Conservation (phyloP, 1,139 yeast species). For the Komagataea norvegica region DNA sequence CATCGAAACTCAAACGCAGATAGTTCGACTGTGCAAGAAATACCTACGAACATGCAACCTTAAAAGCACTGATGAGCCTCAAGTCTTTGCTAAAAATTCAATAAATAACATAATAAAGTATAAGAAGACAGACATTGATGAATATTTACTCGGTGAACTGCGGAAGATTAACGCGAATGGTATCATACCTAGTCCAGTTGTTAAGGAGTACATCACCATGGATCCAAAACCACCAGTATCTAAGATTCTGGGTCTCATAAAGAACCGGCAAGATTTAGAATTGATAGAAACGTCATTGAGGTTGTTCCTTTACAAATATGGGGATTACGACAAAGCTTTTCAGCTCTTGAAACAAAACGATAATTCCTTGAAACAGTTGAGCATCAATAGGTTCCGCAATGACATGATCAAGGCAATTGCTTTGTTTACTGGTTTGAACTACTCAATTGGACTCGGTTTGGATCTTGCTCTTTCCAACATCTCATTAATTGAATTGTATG, state of each 20-base stretch:
- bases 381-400: background rate
- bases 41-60: background rate
- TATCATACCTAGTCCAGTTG: background rate
- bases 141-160: constrained; percentile 2
- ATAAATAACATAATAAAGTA: constrained; percentile 1
- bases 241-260: background rate
- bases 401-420: background rate
- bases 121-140: constrained; percentile 1
- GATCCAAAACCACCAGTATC: constrained; percentile 3
- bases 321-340: constrained; percentile 5
- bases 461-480: constrained; percentile 3
- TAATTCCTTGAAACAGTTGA: background rate
- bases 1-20: constrained; percentile 3
- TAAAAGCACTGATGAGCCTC: background rate
- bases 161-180: background rate
- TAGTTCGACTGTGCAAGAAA: constrained; percentile 6
- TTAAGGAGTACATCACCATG: constrained; percentile 2
- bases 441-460: background rate
- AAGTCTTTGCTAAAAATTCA: background rate
- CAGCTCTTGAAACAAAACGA: constrained; percentile 1
- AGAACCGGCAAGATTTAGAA: background rate
- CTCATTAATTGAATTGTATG: constrained; percentile 5
- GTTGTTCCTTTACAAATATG: constrained; percentile 6
- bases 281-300: background rate
- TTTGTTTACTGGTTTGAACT: constrained; percentile 1